Evolutionary conservation across 1,139 yeast genomes (phyloP), one percentile per base, ranked within the genome.

Genomic region (Magnusiomyces sp.): DNA sequence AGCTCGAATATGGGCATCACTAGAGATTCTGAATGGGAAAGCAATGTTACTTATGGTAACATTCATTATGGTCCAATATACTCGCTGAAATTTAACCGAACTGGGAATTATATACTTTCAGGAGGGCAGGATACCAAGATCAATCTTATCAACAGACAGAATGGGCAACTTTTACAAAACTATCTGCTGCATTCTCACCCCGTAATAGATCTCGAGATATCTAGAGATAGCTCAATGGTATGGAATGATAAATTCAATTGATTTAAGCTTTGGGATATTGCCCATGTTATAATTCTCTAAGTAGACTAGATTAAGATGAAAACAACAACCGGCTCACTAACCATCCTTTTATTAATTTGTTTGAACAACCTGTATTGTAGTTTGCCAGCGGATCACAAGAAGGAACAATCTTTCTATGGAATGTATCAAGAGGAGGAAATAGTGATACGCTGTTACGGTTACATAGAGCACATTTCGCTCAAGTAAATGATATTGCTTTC

Each of bases 321-420:
- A 20, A 23, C 4, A 23, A 23, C 29, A 23, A 7, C 7, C 7
- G 7, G 29, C 7, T 23, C 7, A 23, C 29, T 23, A 23, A 23
- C 7, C 29, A 23, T 7, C 7, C 7, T 23, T 23, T 23, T 23
- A 4, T 5, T 23, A 23, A 23, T 23, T 23, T 23, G 6, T 19
- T n/a, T n/a, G n/a, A n/a, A 11, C 10, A 20, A 19, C 31, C 5
- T 42, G 31, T 31, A 14, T 16, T 31, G 20, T 19, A 50, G 51
- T 66, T 69, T 50, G 70, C 62, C 32, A 61, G 68, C 45, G 62
- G 66, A 20, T 71, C 72, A 14, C 70, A 70, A 5, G 72, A 69
- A 49, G 54, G 67, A n/a, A 56, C 61, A 9, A 64, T 64, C 5
- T 60, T 57, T 46, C 51, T 64, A 5, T 69, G 72, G 70, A 71